Base-by-base conservation (phyloP, 2,329 filamentous ascomycete species). In the Ophiostoma ulmi region DNA sequence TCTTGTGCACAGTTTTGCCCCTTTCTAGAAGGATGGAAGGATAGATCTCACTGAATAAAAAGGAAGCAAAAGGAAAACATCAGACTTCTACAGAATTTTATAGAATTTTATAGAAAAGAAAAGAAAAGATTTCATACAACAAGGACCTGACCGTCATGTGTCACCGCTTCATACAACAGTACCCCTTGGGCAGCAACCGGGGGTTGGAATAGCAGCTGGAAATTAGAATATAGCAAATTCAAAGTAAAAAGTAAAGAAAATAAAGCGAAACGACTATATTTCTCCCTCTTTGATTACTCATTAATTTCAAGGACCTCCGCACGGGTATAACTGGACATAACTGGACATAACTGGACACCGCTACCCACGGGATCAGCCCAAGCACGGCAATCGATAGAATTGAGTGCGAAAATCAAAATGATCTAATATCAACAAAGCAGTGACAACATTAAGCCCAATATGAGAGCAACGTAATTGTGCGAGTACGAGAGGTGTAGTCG, bases 101-200 rank as follows among this genome's bases (percentile, higher is more conserved):
- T 2, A 58, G 22, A 58, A 58, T 3, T 2, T 26, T 13, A 31
- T 6, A 35, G 26, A 35, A 35, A 61, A 17, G 26, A 63, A 63
- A 58, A 31, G 55, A 61, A 61, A 61, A 61, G 13, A 35, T 26
- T 63, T 35, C 58, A 63, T 6, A 35, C 26, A 20, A 35, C 14
- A 63, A 26, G 58, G 58, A 63, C 35, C 52, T 63, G 10, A 63
- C 58, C 22, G 22, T 14, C n/a, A 10, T 26, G 11, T 3, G 11
- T 10, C 14, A 11, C 52, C n/a, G 26, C 8, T 11, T 10, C n/a
- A 26, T 58, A 58, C 52, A 10, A 63, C 58, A 61, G 22, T 63
- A 26, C 58, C 58, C 58, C 58, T 63, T 63, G 58, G 58, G 58
- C 58, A 63, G 58, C 58, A 63, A 63, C 52, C 52, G 26, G 52